phyloP scores from a whole-genome alignment of 2,329 filamentous ascomycete species.

The Xylaria sp. region DNA sequence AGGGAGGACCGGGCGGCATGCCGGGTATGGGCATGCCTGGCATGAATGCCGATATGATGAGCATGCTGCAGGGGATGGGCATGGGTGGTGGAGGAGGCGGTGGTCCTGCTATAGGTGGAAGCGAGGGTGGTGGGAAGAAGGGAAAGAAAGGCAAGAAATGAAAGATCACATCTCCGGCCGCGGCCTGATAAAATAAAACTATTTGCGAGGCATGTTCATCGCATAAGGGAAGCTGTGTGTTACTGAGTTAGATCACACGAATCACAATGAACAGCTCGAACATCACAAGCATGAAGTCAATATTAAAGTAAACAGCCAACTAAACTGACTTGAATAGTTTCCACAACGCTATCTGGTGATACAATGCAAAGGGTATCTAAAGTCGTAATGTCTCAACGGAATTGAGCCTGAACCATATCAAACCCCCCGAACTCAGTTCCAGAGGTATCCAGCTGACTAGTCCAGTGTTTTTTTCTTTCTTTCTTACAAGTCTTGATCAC shows the following conservation, averaged over 20 bases:
- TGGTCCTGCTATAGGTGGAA: conserved; percentile 40
- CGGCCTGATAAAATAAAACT: not conserved
- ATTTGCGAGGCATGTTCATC: conserved; percentile 9
- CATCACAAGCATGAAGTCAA: not conserved
- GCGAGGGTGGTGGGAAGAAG: conserved; percentile 54
- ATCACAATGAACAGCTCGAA: not conserved
- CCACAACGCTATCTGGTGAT: conserved; percentile 29
- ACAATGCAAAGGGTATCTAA: conserved; percentile 42
- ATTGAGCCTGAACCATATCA: not conserved
- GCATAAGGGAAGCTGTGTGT: not conserved
- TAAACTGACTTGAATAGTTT: conserved; percentile 20
- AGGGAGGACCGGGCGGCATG: conserved; percentile 54
- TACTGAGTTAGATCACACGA: conserved; percentile 13
- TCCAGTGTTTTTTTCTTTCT: not conserved
- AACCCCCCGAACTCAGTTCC: conserved; percentile 1
- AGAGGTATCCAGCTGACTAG: conserved; percentile 12
- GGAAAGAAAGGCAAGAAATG: conserved; percentile 59
- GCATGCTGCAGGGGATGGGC: conserved; percentile 41
- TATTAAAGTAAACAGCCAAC: conserved; percentile 21
- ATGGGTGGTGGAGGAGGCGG: conserved; percentile 43
- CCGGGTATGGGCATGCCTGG: conserved; percentile 44
- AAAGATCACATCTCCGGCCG: conserved; percentile 46
- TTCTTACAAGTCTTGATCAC: conserved; percentile 20
- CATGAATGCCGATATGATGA: conserved; percentile 48
- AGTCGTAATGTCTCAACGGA: conserved; percentile 23